phyloP scores from a whole-genome alignment of 805 yeast genomes.

The Metschnikowia colocasiae region DNA sequence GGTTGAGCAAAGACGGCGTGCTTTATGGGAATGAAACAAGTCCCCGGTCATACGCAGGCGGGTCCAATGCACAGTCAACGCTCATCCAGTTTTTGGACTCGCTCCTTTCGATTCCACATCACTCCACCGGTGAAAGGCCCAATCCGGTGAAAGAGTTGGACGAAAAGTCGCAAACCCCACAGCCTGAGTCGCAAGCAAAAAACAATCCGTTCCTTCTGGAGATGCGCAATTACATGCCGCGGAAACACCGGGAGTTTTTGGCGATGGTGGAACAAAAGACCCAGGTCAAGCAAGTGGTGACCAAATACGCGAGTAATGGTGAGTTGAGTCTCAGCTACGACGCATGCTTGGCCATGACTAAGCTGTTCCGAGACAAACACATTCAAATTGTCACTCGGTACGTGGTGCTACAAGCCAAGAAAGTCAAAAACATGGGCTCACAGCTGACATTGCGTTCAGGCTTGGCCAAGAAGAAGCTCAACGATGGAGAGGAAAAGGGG shows the following conservation, averaged over 20 bases:
- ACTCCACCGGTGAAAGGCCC: slow-evolving; percentile 64
- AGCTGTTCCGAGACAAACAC: slow-evolving; percentile 86
- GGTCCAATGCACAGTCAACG: slow-evolving; percentile 91
- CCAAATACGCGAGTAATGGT: slow-evolving; percentile 38
- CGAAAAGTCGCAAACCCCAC: not conserved
- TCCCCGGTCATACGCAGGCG: slow-evolving; percentile 70
- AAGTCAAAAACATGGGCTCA: slow-evolving; percentile 50
- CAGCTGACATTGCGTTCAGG: slow-evolving; percentile 63
- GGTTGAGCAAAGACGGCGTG: slow-evolving; percentile 67
- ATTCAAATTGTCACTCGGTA: slow-evolving; percentile 90
- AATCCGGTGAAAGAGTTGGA: slow-evolving; percentile 4
- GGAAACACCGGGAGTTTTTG: slow-evolving; percentile 73
- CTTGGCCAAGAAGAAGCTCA: slow-evolving; percentile 48
- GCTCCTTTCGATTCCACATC: slow-evolving; percentile 70
- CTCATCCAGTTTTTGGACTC: slow-evolving; percentile 84
- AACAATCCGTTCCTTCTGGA: slow-evolving; percentile 62
- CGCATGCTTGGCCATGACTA: slow-evolving; percentile 84
- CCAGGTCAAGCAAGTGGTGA: slow-evolving; percentile 62
- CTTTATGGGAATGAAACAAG: slow-evolving; percentile 62
- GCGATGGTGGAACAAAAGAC: slow-evolving; percentile 55
- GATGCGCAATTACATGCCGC: slow-evolving; percentile 90
- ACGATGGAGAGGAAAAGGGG: slow-evolving; percentile 62
- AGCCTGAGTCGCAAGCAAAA: slow-evolving; percentile 9
- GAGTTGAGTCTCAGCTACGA: slow-evolving; percentile 74
- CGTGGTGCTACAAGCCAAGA: slow-evolving; percentile 73